phyloP scores from a whole-genome alignment of 179 eudicot genomes.

The Beta macrorhiza region DNA sequence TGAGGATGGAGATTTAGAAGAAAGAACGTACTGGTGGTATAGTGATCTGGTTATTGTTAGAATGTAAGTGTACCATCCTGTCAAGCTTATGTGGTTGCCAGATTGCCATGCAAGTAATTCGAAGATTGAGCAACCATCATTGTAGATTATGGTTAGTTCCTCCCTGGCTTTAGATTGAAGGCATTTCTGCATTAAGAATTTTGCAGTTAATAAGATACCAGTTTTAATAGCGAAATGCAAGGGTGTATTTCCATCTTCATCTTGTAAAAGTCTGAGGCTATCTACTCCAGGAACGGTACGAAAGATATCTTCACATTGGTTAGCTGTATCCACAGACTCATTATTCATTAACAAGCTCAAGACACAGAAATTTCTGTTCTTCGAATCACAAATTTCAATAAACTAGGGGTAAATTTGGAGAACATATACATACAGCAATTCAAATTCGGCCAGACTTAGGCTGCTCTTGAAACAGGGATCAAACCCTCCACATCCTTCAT shows the following conservation, averaged over 20 bases:
- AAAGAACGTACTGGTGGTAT: background rate
- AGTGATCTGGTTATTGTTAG: too few species aligned
- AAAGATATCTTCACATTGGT: background rate
- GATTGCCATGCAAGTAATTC: background rate
- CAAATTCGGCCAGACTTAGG: conserved; percentile 12
- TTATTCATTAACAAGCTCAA: conserved; percentile 10
- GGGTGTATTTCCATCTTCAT: conserved; percentile 18
- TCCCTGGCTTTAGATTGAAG: background rate
- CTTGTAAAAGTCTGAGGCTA: conserved; percentile 2
- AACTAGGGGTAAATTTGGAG: background rate
- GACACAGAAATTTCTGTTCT: background rate
- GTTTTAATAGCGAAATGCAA: conserved; percentile 13
- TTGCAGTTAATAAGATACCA: background rate
- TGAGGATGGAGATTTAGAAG: too few species aligned
- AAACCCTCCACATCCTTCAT: conserved; percentile 4
- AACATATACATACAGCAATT: background rate
- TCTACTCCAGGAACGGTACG: background rate
- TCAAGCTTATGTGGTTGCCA: background rate
- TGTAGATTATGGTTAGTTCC: conserved; percentile 3
- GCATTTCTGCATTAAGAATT: background rate
- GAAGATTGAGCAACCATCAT: conserved; percentile 16
- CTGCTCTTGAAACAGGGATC: conserved; percentile 16
- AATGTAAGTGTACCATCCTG: too few species aligned
- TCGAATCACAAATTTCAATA: background rate
- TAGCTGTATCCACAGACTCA: background rate